Conservation (phyloP, 2,329 filamentous ascomycete species). For the Aureobasidium zeae region DNA sequence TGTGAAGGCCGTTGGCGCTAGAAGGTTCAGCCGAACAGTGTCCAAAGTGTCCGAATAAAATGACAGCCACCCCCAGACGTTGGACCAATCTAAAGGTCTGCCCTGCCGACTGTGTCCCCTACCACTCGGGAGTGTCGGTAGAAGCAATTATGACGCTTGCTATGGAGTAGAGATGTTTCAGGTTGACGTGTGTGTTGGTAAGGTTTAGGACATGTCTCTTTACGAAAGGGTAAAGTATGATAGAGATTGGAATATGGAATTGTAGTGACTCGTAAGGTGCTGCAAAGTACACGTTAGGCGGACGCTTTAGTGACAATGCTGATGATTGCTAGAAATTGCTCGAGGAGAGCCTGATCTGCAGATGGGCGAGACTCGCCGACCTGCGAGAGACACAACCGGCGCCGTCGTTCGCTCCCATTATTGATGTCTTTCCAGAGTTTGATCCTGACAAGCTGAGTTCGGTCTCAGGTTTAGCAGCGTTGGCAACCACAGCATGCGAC, state of each 20-base stretch:
- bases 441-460: too few relatives aligned
- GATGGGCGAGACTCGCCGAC: background rate
- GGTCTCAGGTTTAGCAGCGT: too few relatives aligned
- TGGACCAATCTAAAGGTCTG: background rate
- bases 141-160: background rate
- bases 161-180: background rate
- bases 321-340: too few relatives aligned
- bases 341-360: background rate
- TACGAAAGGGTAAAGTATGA: background rate
- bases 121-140: background rate
- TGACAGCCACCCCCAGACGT: background rate
- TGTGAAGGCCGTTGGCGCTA: constrained; percentile 5
- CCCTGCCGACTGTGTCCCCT: background rate
- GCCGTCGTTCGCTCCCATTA: background rate
- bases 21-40: background rate
- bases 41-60: too few relatives aligned
- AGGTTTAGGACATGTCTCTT: background rate
- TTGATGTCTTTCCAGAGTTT: too few relatives aligned
- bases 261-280: background rate
- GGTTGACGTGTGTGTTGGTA: constrained; percentile 3
- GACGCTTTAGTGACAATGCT: too few relatives aligned
- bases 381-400: background rate
- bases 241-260: background rate
- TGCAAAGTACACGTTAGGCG: too few relatives aligned
- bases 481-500: too few relatives aligned